A percentile compares a stretch with the other conserved stretches of the same genome.
Evolutionary conservation across 164 flowering plant species (phyloP).

Genomic region (Litsea cubeba): DNA sequence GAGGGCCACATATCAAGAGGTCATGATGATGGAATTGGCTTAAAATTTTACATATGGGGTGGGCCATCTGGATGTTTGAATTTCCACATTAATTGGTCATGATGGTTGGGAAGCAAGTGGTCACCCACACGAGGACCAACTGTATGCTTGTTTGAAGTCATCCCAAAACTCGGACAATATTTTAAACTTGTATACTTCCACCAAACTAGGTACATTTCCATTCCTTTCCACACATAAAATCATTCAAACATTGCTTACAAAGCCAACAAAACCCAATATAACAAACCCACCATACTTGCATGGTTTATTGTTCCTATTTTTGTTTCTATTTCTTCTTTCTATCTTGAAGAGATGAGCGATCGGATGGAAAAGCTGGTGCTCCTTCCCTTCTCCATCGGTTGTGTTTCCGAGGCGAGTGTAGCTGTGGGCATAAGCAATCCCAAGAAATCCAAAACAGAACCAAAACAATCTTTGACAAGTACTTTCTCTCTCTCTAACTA

Average conservation of each 20-base stretch:
- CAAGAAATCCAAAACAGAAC: constrained; percentile 30
- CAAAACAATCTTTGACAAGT: constrained; percentile 20
- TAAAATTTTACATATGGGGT: too few relatives aligned
- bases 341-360: constrained; percentile 36
- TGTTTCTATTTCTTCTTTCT: constrained; percentile 5
- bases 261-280: constrained; percentile 33
- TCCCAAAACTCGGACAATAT: too few relatives aligned
- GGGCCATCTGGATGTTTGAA: too few relatives aligned
- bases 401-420: constrained; percentile 49
- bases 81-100: too few relatives aligned
- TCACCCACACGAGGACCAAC: too few relatives aligned
- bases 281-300: constrained; percentile 24
- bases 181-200: constrained; percentile 1
- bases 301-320: constrained; percentile 9
- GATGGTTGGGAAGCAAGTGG: too few relatives aligned
- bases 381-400: constrained; percentile 60
- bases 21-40: too few relatives aligned
- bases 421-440: constrained; percentile 22
- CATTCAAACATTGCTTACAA: constrained; percentile 39
- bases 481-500: constrained; percentile 5
- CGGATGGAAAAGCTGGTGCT: constrained; percentile 63
- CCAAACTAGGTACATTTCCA: constrained; percentile 30
- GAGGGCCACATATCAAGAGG: too few relatives aligned
- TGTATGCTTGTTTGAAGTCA: too few relatives aligned
- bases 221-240: constrained; percentile 24